These are phyloP conservation scores for Lentinula aciculospora DNA, from an alignment of 768 basidiomycete species.

Conservation along the genomic window DNA sequence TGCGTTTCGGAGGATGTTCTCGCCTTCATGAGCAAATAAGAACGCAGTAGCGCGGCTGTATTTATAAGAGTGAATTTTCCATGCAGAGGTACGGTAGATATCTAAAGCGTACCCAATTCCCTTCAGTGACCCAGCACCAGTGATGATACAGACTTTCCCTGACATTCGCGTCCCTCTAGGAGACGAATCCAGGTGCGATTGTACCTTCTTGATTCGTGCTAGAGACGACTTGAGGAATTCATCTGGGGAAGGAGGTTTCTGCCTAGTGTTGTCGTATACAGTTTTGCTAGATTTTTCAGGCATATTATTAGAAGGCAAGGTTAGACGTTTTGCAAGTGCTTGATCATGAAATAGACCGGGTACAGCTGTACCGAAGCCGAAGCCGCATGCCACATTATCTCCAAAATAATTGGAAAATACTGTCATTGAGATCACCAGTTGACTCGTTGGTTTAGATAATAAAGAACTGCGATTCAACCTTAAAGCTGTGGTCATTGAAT, in stretches of 20 bases:
- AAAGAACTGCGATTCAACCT: too few relatives aligned
- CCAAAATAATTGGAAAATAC: too few relatives aligned
- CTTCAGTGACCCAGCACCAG: constrained; percentile 80
- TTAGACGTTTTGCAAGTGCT: too few relatives aligned
- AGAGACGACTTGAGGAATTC: constrained; percentile 56
- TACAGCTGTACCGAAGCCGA: background rate
- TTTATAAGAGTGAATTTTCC: background rate
- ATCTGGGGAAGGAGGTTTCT: constrained; percentile 20
- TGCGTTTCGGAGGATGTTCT: constrained; percentile 9
- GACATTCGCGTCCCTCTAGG: constrained; percentile 53
- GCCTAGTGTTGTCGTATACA: constrained; percentile 27
- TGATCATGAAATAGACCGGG: background rate
- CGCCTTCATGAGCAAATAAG: constrained; percentile 78
- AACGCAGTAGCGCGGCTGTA: constrained; percentile 65
- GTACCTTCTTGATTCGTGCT: constrained; percentile 63
- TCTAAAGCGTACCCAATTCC: constrained; percentile 72
- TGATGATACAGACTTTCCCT: constrained; percentile 82
- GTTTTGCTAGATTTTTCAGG: constrained; percentile 20
- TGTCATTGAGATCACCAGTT: too few relatives aligned
- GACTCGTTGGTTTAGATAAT: too few relatives aligned
- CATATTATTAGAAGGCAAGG: too few relatives aligned
- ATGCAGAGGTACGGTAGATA: constrained; percentile 3
- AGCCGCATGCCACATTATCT: too few relatives aligned
- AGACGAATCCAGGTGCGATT: constrained; percentile 54
- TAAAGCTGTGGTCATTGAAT: background rate